Base-by-base conservation (phyloP, 768 basidiomycete genomes). In the Kwoniella sp. region DNA sequence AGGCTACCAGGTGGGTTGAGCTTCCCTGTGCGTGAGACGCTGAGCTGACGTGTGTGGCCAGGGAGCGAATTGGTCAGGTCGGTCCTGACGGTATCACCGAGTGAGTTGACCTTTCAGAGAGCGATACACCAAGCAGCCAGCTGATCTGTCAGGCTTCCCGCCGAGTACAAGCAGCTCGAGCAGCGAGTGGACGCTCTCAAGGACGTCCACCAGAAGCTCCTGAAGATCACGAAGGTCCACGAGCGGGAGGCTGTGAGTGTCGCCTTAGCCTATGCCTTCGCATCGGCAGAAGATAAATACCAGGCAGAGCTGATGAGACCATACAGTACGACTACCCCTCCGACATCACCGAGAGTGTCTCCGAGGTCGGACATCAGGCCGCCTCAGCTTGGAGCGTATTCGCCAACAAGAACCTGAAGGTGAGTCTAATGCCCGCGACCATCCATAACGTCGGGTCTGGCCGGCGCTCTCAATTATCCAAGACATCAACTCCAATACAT, bases 101-200 rank as follows among this genome's bases (percentile, higher is more conserved):
- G 76, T 80, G 89, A 44, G 71, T 60, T 38, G n/a, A n/a, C n/a
- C 19, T 36, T 19, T 5, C 34, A 19, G 34, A 36, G 5, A 36
- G 34, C 19, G 6, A 36, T n/a, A 6, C 15, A 9, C 11, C 23
- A 27, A 38, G 19, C 7, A 50, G 29, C 32, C 9, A 41, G 19
- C 11, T 25, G 10, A 36, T 14, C 28, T 44, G 33, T 26, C 41
- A 71, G 72, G 45, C 63, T 70, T 22, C 65, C 62, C 5, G 57
- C 78, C 88, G 93, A 99, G 74, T 99, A 98, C 80, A 91, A 85
- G 67, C 89, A 93, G 70, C 83, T 99, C 60, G 95, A 99, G 76
- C 80, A 84, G 39, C 86, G 89, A 50, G 95, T 98, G 33, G 95
- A 99, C 75, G 89, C 89, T 26, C 82, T 99, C 46, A 82, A 84